Evolutionary conservation across 257 asterid species (phyloP), one percentile per base, ranked within the genome.

Genomic region (Primulina huaijiensis): DNA sequence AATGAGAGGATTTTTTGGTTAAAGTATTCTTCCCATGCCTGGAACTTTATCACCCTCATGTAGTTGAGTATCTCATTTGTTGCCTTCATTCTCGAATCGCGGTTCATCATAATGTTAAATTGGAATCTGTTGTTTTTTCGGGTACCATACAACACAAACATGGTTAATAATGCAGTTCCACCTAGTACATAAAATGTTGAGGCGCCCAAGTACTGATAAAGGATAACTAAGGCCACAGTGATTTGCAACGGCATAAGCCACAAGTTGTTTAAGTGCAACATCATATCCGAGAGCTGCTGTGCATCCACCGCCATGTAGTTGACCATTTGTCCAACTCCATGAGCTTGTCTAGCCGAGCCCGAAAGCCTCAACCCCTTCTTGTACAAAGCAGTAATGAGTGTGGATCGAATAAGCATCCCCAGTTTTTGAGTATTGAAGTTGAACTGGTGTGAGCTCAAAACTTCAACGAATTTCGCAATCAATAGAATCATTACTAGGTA

Each of bases 11-110:
- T 84, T 68, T 70, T 84, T 60, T 77, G 50, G 40, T 37, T 60
- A 74, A 89, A 89, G 60, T 87, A 87, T 59, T 87, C 89, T 65
- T 89, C 96, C 96, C 96, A 89, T 5, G 92, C 96, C 59, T 89
- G 96, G 50, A 89, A 87, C 72, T 85, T 89, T 69, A 89, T 85
- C 40, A 87, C 96, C 0, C 92, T 79, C 90, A 89, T 82, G 43
- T 85, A 69, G 60, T 76, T 86, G 2, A 89, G 84, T 76, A 87
- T 21, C 61, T 87, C 96, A 4, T 80, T 87, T 1, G 85, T 85
- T 17, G 86, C 84, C 67, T 85, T 87, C 89, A 89, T 80, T 79
- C 96, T 84, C 17, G n/a, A 62, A 35, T 89, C 96, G 21, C 92
- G 86, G 34, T 64, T 77, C 70, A 0, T 64, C 92, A 84, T 87